Evolutionary conservation across 768 basidiomycete species (phyloP).

Genomic region (Strobilomyces confusus): DNA sequence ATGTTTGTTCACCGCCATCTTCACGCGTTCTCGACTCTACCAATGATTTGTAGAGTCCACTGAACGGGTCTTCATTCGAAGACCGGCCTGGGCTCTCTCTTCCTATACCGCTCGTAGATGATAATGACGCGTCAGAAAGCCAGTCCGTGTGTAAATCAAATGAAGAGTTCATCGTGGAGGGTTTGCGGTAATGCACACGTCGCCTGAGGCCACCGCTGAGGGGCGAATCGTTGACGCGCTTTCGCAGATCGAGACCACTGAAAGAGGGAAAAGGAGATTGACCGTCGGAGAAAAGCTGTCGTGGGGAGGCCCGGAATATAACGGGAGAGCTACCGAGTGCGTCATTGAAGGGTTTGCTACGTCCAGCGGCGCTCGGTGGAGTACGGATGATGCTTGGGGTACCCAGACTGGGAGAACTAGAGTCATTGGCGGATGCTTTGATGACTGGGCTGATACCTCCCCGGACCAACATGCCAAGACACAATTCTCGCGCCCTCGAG

Average conservation of each 20-base stretch:
- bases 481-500: conserved; percentile 58
- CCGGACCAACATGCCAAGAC: conserved; percentile 58
- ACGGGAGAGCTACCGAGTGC: conserved; percentile 33
- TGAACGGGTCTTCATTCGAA: conserved; percentile 43
- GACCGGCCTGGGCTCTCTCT: conserved; percentile 26
- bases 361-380: conserved; percentile 25
- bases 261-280: conserved; percentile 32
- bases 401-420: conserved; percentile 30
- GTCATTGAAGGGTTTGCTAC: conserved; percentile 27
- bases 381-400: conserved; percentile 30
- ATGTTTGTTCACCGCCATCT: conserved; percentile 10
- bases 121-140: conserved; percentile 30
- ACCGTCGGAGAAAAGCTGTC: conserved; percentile 36
- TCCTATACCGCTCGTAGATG: conserved; percentile 21
- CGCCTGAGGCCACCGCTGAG: conserved; percentile 32
- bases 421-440: conserved; percentile 28
- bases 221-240: conserved; percentile 47
- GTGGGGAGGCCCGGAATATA: conserved; percentile 41
- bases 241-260: conserved; percentile 31
- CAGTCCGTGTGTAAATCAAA: conserved; percentile 25
- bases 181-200: conserved; percentile 27
- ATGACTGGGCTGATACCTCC: conserved; percentile 48
- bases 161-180: conserved; percentile 26
- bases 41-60: conserved; percentile 40
- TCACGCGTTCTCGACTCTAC: conserved; percentile 9